Evolutionary conservation across 2,329 filamentous ascomycete species (phyloP), one percentile per base, ranked within the genome.

Genomic region (Nemania diffusa): DNA sequence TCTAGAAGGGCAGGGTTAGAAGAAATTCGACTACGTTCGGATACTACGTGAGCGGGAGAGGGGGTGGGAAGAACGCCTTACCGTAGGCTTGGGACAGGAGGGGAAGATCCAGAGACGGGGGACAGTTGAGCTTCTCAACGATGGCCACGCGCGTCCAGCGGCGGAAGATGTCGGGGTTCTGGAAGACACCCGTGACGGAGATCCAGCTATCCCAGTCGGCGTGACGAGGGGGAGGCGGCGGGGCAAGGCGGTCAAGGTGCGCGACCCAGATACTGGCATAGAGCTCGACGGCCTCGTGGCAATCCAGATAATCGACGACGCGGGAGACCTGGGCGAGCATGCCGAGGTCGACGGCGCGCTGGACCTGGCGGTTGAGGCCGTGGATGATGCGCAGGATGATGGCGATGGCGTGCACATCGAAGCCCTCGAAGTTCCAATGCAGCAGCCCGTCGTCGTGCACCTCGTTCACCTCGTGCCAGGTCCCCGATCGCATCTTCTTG

Each of bases 251-350:
- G 26, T 11, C 13, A 1, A 67, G 61, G 50, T 59, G 48, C 3
- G 40, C 34, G 0, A 64, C 20, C 64, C 64, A 67, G 22, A 67
- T 58, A 44, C 64, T 67, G 5, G 60, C 64, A n/a, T 59, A 67
- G n/a, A 67, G 60, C 50, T 67, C 60, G 48, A 67, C 56, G 4
- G 48, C 64, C 55, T 67, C 64, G 50, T 67, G 64, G 20, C 64
- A 67, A 1, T 55, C 56, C 50, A 67, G 59, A 20, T 59, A 63
- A 24, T 67, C 64, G 1, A 67, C 64, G 2, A 51, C 60, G 42
- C 48, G 55, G 15, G 64, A 56, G 13, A 67, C 53, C 48, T 67
- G 48, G 1, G 60, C 64, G 4, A 67, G 40, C 64, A 56, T 64
- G 24, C 29, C 6, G 13, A 67, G 60, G n/a, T 46, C 42, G 22